Base-by-base conservation (phyloP, 2,329 filamentous ascomycete genomes). In the Mycosphaerella sp. region DNA sequence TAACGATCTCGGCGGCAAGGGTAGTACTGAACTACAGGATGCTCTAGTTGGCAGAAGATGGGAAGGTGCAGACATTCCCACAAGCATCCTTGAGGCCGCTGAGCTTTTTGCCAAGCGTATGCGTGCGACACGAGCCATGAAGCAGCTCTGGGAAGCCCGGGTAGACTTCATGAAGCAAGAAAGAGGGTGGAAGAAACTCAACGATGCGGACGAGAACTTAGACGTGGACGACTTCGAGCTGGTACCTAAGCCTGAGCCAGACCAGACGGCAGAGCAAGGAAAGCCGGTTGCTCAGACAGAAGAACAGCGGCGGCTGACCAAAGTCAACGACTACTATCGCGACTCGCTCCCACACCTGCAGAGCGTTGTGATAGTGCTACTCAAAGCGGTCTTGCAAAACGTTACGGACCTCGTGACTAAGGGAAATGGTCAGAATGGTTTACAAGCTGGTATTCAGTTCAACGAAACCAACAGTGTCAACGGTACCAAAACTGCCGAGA, bases 71-170 rank as follows among this genome's bases (percentile, higher is more conserved):
- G 89, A 95, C 65, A 86, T 98, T 9, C 93, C 93, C 7, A 85
- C 88, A 6, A 97, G 91, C 1, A 97, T 98, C 53, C 79, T 96
- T 13, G 93, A 98, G 70, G 93, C 93, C 6, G 93, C 93, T 6
- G 86, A 93, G 64, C 75, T 98, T 1, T 98, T 98, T 68, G 87
- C 90, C 0, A 85, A 81, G 52, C 81, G 93, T 45, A 93, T 96
- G 68, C 81, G 91, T 59, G 95, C 95, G 79, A 95, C 89, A 0
- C 79, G 93, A 54, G 88, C 88, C 4, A 91, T 94, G 71, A 82
- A 88, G 49, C 93, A 98, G 70, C 75, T 98, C 12, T 98, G 93
- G 91, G 86, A 95, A 59, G 90, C 95, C 66, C 81, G 93, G 42
- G 90, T 96, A 62, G 81, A 81, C 25, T 98, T 94, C 60, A 84